phyloP scores from a whole-genome alignment of 1,284 basidiomycete species.

The Trametes pubescens region DNA sequence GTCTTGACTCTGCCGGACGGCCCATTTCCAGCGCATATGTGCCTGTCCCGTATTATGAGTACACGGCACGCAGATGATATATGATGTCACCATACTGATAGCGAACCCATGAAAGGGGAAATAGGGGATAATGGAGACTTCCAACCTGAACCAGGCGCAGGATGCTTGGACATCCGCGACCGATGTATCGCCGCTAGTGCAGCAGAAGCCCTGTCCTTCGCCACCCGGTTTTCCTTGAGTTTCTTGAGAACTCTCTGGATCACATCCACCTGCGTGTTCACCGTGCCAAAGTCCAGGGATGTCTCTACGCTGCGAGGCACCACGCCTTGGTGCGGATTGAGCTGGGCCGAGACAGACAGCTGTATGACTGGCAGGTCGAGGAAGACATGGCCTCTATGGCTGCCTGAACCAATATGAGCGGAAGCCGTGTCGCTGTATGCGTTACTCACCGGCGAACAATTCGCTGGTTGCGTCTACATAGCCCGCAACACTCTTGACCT shows the following conservation, averaged over 20 bases:
- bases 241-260: conserved; percentile 49
- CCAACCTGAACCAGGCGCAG: conserved; percentile 24
- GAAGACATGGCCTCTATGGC: conserved; percentile 43
- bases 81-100: conserved; percentile 51
- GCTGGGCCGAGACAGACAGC: conserved; percentile 57
- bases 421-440: too few relatives aligned
- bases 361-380: conserved; percentile 54
- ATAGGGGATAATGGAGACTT: conserved; percentile 43
- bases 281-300: conserved; percentile 54
- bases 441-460: conserved; percentile 23
- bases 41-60: conserved; percentile 28
- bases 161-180: conserved; percentile 10
- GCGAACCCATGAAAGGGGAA: conserved; percentile 47
- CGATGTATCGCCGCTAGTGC: conserved; percentile 2
- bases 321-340: conserved; percentile 65
- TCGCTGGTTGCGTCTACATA: conserved; percentile 42
- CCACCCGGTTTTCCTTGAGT: conserved; percentile 34
- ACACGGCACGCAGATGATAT: not conserved
- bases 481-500: conserved; percentile 57
- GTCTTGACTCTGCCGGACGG: conserved; percentile 29
- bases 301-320: conserved; percentile 63
- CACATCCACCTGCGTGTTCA: conserved; percentile 58
- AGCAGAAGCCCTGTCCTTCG: conserved; percentile 4
- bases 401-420: conserved; percentile 15
- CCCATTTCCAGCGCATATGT: conserved; percentile 38